These are phyloP conservation scores for Diospyros kaki DNA, from an alignment of 148 eudicot species.

Conservation along the genomic window DNA sequence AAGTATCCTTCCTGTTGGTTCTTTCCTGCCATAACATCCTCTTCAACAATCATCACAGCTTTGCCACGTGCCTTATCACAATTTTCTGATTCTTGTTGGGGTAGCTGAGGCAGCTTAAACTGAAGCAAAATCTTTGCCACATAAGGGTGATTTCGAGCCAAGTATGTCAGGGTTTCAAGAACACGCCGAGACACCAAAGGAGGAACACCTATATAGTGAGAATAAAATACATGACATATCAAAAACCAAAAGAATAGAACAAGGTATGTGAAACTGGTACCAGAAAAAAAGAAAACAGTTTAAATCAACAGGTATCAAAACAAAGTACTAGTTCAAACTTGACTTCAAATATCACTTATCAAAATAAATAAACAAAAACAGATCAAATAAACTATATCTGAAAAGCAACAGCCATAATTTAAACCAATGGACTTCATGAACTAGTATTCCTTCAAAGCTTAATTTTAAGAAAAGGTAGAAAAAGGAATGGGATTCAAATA, in stretches of 20 bases:
- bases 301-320: no score
- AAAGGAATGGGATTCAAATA: no score
- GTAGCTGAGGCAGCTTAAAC: slow-evolving; percentile 42
- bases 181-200: slow-evolving; percentile 95
- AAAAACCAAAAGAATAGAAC: not conserved
- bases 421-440: not conserved
- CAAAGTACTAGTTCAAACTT: no score
- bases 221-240: no score
- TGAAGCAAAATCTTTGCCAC: slow-evolving; percentile 81
- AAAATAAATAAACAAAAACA: no score
- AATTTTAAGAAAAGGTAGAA: not conserved
- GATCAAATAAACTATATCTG: not conserved
- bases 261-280: not conserved
- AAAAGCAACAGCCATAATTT: slow-evolving; percentile 2
- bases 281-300: no score
- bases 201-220: slow-evolving; percentile 63
- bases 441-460: not conserved
- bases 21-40: slow-evolving; percentile 19
- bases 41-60: slow-evolving; percentile 62
- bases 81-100: slow-evolving; percentile 26
- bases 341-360: no score
- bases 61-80: slow-evolving; percentile 51
- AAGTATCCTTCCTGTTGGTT: slow-evolving; percentile 39
- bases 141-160: slow-evolving; percentile 83
- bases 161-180: slow-evolving; percentile 83